Conservation (phyloP, 805 yeast genomes). For the Kodamaea kaohsiungensis region DNA sequence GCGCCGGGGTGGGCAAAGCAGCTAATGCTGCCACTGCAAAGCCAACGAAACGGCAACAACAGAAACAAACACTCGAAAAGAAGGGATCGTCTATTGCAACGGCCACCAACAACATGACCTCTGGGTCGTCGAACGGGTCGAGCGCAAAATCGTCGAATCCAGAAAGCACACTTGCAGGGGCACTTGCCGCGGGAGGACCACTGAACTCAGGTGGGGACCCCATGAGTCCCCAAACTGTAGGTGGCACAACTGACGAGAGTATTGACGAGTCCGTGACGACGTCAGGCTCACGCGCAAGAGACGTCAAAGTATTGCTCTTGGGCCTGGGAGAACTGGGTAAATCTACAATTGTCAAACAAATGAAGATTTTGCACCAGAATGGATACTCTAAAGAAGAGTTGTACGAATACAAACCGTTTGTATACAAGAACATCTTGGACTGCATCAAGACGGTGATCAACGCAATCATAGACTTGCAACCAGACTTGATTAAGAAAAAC, state of each 20-base stretch:
- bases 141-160: not conserved
- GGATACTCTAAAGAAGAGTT: slow-evolving; percentile 74
- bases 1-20: slow-evolving; percentile 2
- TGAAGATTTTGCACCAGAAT: slow-evolving; percentile 73
- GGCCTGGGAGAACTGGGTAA: slow-evolving; percentile 92
- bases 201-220: not conserved
- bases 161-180: slow-evolving; percentile 2
- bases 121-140: slow-evolving; percentile 14
- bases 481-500: slow-evolving; percentile 30
- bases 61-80: slow-evolving; percentile 13
- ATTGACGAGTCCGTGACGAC: slow-evolving; percentile 2
- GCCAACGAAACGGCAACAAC: slow-evolving; percentile 15
- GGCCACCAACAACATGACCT: slow-evolving; percentile 10
- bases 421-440: slow-evolving; percentile 74
- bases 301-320: slow-evolving; percentile 70
- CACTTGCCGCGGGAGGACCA: slow-evolving; percentile 1
- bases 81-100: slow-evolving; percentile 6
- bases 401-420: slow-evolving; percentile 73
- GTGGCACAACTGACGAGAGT: slow-evolving; percentile 1
- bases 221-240: not conserved
- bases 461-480: slow-evolving; percentile 59
- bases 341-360: slow-evolving; percentile 78
- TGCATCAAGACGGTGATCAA: slow-evolving; percentile 70
- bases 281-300: slow-evolving; percentile 34
- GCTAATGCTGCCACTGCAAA: not conserved